Evolutionary conservation across 495 filamentous ascomycete genomes (phyloP).

Genomic region (Aspergillus kassunensis): DNA sequence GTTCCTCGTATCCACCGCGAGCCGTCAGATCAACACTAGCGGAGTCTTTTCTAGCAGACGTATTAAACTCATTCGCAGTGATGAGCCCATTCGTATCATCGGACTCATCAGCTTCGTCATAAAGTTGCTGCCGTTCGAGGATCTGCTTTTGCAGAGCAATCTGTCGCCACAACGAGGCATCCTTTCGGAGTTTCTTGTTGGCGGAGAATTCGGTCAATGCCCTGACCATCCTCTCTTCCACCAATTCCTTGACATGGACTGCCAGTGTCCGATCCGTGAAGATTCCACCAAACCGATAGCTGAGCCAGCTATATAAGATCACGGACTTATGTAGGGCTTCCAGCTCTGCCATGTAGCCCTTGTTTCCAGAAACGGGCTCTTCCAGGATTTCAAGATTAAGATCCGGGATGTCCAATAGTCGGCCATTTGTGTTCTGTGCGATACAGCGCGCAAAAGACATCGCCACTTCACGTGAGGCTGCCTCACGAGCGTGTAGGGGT

Average conservation of each 20-base stretch:
- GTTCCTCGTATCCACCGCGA: not conserved
- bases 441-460: slow-evolving; percentile 63
- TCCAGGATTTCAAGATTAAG: slow-evolving; percentile 68
- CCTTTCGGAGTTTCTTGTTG: slow-evolving; percentile 43
- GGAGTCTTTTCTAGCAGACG: not conserved
- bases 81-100: slow-evolving; percentile 11
- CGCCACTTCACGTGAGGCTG: slow-evolving; percentile 35
- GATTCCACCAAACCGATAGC: slow-evolving; percentile 65
- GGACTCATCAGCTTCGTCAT: slow-evolving; percentile 17
- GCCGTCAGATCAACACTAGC: not conserved
- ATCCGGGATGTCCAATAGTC: slow-evolving; percentile 58
- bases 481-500: slow-evolving; percentile 44
- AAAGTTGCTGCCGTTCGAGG: slow-evolving; percentile 22
- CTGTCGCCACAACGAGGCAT: slow-evolving; percentile 40
- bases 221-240: slow-evolving; percentile 72
- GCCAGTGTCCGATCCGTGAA: slow-evolving; percentile 76
- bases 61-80: slow-evolving; percentile 6
- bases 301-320: slow-evolving; percentile 85
- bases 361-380: slow-evolving; percentile 36
- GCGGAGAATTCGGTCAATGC: slow-evolving; percentile 55
- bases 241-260: slow-evolving; percentile 71
- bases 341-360: slow-evolving; percentile 56
- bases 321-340: slow-evolving; percentile 78
- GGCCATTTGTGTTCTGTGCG: slow-evolving; percentile 56
- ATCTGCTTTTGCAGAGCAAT: slow-evolving; percentile 41